A percentile compares a stretch with the other conserved stretches of the same genome.
Evolutionary conservation across 768 basidiomycete species (phyloP).

Genomic region (Tulasnella sp.): DNA sequence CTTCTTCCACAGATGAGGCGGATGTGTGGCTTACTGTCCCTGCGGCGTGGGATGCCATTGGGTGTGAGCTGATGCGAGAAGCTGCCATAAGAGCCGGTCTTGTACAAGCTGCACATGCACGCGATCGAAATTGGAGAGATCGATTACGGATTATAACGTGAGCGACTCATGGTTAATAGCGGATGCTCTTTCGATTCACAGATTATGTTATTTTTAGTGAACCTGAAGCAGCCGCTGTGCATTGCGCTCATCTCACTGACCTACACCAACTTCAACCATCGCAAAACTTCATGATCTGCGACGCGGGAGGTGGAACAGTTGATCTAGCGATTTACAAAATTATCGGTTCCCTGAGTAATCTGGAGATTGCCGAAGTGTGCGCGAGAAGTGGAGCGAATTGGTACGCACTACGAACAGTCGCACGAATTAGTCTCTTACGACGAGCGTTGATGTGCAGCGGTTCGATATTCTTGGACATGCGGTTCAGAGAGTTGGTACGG

Average conservation of each 20-base stretch:
- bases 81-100: slow-evolving; percentile 73
- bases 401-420: neutral
- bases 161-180: slow-evolving; percentile 16
- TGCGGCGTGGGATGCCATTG: slow-evolving; percentile 82
- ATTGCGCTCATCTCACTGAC: slow-evolving; percentile 71
- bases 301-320: slow-evolving; percentile 52
- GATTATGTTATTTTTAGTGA: slow-evolving; percentile 33
- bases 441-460: slow-evolving; percentile 29
- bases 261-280: slow-evolving; percentile 67
- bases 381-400: slow-evolving; percentile 80
- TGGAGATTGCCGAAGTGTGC: slow-evolving; percentile 89
- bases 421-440: neutral
- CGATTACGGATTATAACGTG: slow-evolving; percentile 73
- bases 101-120: slow-evolving; percentile 57
- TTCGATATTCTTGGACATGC: slow-evolving; percentile 74
- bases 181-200: neutral
- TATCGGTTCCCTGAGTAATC: slow-evolving; percentile 61
- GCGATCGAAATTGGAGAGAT: slow-evolving; percentile 67
- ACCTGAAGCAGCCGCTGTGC: slow-evolving; percentile 82
- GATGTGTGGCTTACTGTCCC: slow-evolving; percentile 82
- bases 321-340: slow-evolving; percentile 45
- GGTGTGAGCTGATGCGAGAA: slow-evolving; percentile 75
- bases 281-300: slow-evolving; percentile 86
- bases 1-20: slow-evolving; percentile 46
- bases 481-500: slow-evolving; percentile 72